phyloP scores from a whole-genome alignment of 2,329 filamentous ascomycete genomes.

The Scytalidium lignicola region DNA sequence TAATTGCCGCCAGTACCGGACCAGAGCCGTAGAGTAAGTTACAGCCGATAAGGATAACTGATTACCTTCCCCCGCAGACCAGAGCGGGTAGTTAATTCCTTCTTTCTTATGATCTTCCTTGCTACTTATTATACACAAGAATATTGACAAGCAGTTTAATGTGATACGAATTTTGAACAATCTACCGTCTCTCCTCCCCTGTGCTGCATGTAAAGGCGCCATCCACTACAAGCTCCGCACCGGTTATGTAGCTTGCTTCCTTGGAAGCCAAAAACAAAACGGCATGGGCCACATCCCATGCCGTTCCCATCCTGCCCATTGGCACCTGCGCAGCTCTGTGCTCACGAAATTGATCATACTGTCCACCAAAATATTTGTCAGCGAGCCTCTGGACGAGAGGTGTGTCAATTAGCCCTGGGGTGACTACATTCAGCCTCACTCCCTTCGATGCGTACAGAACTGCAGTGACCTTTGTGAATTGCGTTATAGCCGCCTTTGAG shows the following conservation, averaged over 20 bases:
- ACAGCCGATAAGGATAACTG: too few species aligned
- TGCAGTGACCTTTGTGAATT: conserved; percentile 42
- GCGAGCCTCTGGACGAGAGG: conserved; percentile 40
- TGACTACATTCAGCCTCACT: conserved; percentile 46
- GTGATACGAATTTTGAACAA: too few species aligned
- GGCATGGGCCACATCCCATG: conserved; percentile 52
- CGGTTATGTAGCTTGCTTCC: conserved; percentile 53
- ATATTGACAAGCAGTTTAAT: too few species aligned
- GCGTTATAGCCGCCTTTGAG: conserved; percentile 43
- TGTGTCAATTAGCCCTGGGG: conserved; percentile 52
- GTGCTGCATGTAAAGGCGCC: conserved; percentile 32
- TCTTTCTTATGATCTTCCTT: too few species aligned
- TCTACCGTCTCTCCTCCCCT: too few species aligned
- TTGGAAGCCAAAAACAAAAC: conserved; percentile 50
- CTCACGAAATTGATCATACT: conserved; percentile 42
- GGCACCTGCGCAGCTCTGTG: conserved; percentile 51
- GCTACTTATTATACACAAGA: too few species aligned
- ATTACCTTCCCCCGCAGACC: too few species aligned
- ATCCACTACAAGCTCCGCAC: conserved; percentile 46
- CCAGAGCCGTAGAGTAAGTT: too few species aligned
- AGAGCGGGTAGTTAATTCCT: too few species aligned
- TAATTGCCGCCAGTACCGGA: too few species aligned
- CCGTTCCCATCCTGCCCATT: conserved; percentile 52
- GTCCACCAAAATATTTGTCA: conserved; percentile 34
- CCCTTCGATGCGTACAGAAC: conserved; percentile 41